Evolutionary conservation across 2,329 filamentous ascomycete species (phyloP).

Genomic region (Phyllosticta citriasiana): DNA sequence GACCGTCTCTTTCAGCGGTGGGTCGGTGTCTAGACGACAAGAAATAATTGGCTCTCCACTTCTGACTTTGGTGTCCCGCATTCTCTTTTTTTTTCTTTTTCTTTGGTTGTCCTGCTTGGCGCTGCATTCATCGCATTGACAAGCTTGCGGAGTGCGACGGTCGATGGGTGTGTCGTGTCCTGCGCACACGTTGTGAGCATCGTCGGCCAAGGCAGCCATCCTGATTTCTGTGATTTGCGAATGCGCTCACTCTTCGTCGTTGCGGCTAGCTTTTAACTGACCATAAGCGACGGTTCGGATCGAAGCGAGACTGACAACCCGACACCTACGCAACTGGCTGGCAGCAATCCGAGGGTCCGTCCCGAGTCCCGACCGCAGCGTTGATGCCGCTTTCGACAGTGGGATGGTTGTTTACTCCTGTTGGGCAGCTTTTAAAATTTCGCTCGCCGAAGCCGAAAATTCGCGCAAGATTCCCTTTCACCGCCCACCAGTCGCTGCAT

Average conservation of each 20-base stretch:
- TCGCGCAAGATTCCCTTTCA: not conserved
- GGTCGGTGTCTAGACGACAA: slow-evolving; percentile 6
- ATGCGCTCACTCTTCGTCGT: not conserved
- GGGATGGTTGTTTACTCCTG: not conserved
- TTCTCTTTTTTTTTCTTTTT: not conserved
- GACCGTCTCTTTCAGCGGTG: slow-evolving; percentile 5
- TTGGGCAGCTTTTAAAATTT: not conserved
- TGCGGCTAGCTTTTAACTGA: not conserved
- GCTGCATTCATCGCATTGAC: not conserved
- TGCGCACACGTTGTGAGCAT: slow-evolving; percentile 3
- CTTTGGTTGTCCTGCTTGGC: not conserved
- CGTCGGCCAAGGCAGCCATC: not conserved
- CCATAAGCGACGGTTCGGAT: not conserved
- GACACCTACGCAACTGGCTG: not conserved
- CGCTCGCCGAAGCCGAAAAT: not conserved
- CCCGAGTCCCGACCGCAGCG: not conserved
- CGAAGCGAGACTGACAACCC: not conserved
- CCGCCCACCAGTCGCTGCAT: not conserved
- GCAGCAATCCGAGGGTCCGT: not conserved
- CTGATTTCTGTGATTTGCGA: not conserved
- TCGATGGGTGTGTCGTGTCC: not conserved
- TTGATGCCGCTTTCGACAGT: not conserved
- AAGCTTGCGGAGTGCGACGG: not conserved
- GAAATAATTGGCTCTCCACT: slow-evolving; percentile 10
- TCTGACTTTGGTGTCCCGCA: slow-evolving; percentile 3